phyloP scores from a whole-genome alignment of 169 alveolate species.

The Eimeria necatrix region DNA sequence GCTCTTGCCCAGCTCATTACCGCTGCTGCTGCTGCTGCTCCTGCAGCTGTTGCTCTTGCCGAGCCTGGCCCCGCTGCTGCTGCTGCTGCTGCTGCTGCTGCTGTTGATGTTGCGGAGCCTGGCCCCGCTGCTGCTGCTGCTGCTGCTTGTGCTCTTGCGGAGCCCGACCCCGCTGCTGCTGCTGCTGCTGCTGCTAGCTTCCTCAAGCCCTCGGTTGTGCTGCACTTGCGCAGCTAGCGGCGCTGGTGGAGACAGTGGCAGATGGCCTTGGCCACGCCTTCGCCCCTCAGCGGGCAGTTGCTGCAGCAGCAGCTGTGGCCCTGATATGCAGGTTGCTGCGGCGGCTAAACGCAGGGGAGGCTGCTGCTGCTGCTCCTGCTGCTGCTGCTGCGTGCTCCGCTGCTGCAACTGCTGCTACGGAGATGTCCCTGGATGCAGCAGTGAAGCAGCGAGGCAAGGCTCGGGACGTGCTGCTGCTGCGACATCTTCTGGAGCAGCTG shows the following conservation, averaged over 20 bases:
- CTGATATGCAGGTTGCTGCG: conserved; percentile 40
- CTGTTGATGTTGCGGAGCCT: not conserved
- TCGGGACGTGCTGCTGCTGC: conserved; percentile 32
- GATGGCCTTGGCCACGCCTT: not conserved
- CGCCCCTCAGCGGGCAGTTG: conserved; percentile 11
- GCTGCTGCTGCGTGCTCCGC: not conserved
- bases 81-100: not conserved
- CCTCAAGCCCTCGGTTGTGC: too few relatives aligned
- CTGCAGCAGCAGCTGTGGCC: conserved; percentile 27
- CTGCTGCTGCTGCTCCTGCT: not conserved
- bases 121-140: not conserved
- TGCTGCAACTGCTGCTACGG: not conserved
- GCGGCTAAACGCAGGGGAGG: not conserved
- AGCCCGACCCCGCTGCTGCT: too few relatives aligned
- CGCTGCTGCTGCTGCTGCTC: conserved; percentile 7
- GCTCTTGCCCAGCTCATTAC: not conserved
- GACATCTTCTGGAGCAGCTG: conserved; percentile 21
- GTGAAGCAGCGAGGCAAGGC: not conserved
- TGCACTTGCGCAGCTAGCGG: conserved; percentile 5
- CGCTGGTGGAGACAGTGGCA: conserved; percentile 12
- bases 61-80: not conserved
- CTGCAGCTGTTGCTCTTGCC: not conserved
- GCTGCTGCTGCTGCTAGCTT: not conserved
- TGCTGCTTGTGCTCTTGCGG: not conserved
- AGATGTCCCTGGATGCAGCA: not conserved